Evolutionary conservation across 805 yeast genomes (phyloP).

Genomic region (Sporopachydermia lactativora): DNA sequence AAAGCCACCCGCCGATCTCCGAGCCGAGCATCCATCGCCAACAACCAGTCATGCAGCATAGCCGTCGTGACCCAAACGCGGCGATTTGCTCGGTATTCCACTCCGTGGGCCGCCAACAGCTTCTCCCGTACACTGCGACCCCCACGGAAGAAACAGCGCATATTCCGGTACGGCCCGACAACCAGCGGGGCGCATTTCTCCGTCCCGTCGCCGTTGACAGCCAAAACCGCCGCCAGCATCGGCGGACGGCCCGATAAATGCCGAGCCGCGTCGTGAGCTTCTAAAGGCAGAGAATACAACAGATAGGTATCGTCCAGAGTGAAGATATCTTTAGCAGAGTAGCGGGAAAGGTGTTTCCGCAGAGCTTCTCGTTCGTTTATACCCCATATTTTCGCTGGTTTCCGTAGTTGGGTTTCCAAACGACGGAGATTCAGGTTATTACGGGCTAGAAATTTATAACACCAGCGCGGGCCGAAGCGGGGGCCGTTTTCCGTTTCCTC

Average conservation of each 20-base stretch:
- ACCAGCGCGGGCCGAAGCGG: constrained; percentile 31
- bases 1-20: neutral
- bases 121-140: neutral
- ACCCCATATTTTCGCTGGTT: constrained; percentile 23
- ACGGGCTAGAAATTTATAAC: constrained; percentile 24
- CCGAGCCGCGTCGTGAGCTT: constrained; percentile 8
- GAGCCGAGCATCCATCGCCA: neutral
- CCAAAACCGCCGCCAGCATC: neutral
- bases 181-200: neutral
- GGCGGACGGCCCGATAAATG: neutral
- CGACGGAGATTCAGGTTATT: constrained; percentile 25
- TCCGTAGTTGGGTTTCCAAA: constrained; percentile 13
- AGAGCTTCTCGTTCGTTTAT: constrained; percentile 28
- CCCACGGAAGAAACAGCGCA: neutral
- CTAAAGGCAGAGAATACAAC: constrained; percentile 28
- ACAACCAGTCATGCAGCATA: neutral
- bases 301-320: constrained; percentile 30
- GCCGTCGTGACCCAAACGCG: neutral
- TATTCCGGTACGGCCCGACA: neutral
- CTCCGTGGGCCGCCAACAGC: neutral
- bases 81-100: neutral
- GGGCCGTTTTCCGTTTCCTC: neutral
- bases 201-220: neutral
- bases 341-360: constrained; percentile 21
- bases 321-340: constrained; percentile 26